Percentiles rank a stretch among this genome's conserved stretches.
Evolutionary conservation across 169 alveolate species (phyloP).

Genomic region (Theileria parva): DNA sequence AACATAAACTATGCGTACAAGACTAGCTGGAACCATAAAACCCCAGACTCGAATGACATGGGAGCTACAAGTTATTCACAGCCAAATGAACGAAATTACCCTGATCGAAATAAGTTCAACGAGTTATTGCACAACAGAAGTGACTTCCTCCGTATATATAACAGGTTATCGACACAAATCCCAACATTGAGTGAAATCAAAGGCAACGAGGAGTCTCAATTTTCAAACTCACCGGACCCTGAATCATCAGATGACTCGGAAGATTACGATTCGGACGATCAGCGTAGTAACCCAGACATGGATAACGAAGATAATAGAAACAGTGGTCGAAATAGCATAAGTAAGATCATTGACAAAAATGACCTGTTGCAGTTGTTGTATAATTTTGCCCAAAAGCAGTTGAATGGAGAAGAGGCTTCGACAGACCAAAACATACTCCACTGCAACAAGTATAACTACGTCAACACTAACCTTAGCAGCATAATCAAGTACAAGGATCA

Average conservation of each 20-base stretch:
- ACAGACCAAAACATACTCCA: not conserved
- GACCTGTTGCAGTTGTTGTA: not conserved
- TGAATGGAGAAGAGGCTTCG: not conserved
- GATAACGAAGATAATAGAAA: not conserved
- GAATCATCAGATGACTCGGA: not conserved
- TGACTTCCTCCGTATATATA: slow-evolving; percentile 1
- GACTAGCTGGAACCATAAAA: slow-evolving; percentile 35
- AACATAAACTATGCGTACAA: slow-evolving; percentile 39
- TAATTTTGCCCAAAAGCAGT: not conserved
- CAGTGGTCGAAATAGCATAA: not conserved
- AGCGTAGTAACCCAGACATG: not conserved
- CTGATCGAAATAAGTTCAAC: not conserved
- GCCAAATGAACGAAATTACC: not conserved
- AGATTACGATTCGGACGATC: not conserved
- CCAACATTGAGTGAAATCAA: not conserved
- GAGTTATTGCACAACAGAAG: not conserved
- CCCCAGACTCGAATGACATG: slow-evolving; percentile 11
- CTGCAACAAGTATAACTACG: slow-evolving; percentile 8
- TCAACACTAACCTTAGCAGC: not conserved
- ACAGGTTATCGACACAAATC: not conserved
- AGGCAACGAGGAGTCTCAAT: not conserved
- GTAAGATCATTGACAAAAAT: not conserved
- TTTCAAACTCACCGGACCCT: not conserved
- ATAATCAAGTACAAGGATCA: slow-evolving; percentile 3
- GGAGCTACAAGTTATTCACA: not conserved